A percentile compares a stretch with the other conserved stretches of the same genome.
Evolutionary conservation across 2,329 filamentous ascomycete species (phyloP).

Genomic region (Colletotrichum limetticola): DNA sequence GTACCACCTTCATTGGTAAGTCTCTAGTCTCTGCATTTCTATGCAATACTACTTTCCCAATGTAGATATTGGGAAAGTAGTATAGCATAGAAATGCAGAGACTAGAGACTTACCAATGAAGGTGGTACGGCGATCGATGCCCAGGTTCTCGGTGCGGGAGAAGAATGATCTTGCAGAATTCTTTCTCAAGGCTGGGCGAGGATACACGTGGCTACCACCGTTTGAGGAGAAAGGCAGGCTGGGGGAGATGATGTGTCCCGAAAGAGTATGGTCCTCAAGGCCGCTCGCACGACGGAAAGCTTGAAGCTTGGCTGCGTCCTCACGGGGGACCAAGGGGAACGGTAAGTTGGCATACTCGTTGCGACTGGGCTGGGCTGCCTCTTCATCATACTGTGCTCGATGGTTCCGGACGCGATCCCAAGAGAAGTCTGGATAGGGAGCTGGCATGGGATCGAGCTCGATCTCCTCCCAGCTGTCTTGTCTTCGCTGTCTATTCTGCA

Average conservation of each 20-base stretch:
- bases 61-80: background rate
- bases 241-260: slow-evolving; percentile 15
- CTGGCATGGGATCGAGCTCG: slow-evolving; percentile 7
- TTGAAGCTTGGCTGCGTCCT: slow-evolving; percentile 31
- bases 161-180: slow-evolving; percentile 17
- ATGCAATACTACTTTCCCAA: too few species aligned
- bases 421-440: background rate
- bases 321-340: slow-evolving; percentile 22
- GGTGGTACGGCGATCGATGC: background rate
- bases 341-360: slow-evolving; percentile 11
- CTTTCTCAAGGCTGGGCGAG: background rate
- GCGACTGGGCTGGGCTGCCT: background rate
- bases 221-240: slow-evolving; percentile 5
- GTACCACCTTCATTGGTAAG: too few species aligned
- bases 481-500: background rate
- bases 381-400: background rate
- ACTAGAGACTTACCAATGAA: slow-evolving; percentile 13
- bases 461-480: slow-evolving; percentile 20
- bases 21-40: too few species aligned
- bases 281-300: slow-evolving; percentile 33
- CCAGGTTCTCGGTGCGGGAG: slow-evolving; percentile 9
- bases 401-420: background rate
- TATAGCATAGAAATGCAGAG: background rate
- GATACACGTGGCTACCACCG: background rate
- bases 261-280: slow-evolving; percentile 35